A percentile compares a stretch with the other conserved stretches of the same genome.
These are phyloP conservation scores for Starmerella powellii DNA, from an alignment of 805 yeast species.

Conservation along the genomic window DNA sequence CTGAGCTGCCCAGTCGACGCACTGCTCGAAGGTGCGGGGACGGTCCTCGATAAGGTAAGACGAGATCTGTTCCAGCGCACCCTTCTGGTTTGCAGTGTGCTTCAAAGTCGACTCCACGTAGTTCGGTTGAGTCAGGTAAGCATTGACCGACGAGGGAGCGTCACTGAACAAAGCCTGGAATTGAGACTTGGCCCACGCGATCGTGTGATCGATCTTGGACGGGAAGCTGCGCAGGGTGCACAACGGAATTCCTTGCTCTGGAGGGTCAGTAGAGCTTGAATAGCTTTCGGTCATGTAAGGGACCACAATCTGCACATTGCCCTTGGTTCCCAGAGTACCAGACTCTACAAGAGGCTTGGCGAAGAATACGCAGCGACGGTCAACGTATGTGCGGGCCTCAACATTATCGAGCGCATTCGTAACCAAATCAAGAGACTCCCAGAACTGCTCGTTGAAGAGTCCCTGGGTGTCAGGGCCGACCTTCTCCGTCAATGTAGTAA, in stretches of 20 bases:
- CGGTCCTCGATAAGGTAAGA: constrained; percentile 61
- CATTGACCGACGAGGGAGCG: constrained; percentile 84
- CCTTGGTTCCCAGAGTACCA: constrained; percentile 96
- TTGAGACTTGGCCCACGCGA: constrained; percentile 96
- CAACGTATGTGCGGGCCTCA: constrained; percentile 96
- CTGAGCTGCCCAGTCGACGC: constrained; percentile 86
- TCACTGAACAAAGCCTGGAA: constrained; percentile 88
- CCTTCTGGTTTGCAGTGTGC: constrained; percentile 84
- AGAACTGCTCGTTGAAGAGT: constrained; percentile 71
- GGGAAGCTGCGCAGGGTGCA: constrained; percentile 98
- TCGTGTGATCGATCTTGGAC: constrained; percentile 94
- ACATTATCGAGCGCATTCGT: constrained; percentile 96
- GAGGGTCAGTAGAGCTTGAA: constrained; percentile 95
- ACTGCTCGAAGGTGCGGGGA: constrained; percentile 84
- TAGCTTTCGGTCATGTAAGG: constrained; percentile 92
- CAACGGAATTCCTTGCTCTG: constrained; percentile 92
- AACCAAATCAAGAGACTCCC: constrained; percentile 75
- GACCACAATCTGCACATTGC: constrained; percentile 91
- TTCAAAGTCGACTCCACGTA: constrained; percentile 84
- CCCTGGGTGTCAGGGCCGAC: constrained; percentile 90
- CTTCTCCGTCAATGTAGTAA: constrained; percentile 66
- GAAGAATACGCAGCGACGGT: constrained; percentile 89
- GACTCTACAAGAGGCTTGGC: constrained; percentile 85
- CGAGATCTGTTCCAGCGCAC: constrained; percentile 63
- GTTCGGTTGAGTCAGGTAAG: constrained; percentile 81